phyloP scores from a whole-genome alignment of 306 rosid species.

The Malus fusca region DNA sequence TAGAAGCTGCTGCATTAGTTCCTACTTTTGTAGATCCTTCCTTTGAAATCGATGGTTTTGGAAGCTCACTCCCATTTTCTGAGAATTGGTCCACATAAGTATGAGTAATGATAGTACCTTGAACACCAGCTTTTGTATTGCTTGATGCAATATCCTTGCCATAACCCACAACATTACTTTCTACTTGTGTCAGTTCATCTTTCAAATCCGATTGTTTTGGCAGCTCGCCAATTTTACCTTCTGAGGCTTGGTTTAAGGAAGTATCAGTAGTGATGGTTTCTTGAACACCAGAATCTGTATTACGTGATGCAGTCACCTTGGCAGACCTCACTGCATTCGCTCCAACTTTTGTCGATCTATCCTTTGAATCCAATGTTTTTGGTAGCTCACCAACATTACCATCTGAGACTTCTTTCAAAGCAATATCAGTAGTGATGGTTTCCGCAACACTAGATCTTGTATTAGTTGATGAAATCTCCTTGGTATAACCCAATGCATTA shows the following conservation, averaged over 20 bases:
- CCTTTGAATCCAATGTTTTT: background rate
- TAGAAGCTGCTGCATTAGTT: background rate
- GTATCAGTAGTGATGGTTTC: background rate
- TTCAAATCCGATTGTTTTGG: background rate
- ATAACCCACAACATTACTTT: background rate
- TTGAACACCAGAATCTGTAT: background rate
- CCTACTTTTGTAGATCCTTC: background rate
- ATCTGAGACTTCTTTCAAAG: background rate
- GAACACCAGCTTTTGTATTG: background rate
- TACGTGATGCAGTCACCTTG: background rate
- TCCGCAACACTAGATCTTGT: constrained; percentile 18
- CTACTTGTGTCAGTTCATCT: background rate
- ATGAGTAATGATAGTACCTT: background rate
- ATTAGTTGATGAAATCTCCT: background rate
- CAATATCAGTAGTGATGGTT: background rate
- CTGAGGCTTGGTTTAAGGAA: background rate
- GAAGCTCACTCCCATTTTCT: background rate
- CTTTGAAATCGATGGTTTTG: background rate
- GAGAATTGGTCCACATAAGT: background rate
- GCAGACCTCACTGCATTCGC: background rate
- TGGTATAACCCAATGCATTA: constrained; percentile 11
- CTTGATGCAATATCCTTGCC: background rate
- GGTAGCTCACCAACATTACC: background rate
- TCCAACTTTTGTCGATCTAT: background rate
- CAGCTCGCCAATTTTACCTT: background rate